Conservation (phyloP, 2,329 filamentous ascomycete species). For the Xylaria sp. region DNA sequence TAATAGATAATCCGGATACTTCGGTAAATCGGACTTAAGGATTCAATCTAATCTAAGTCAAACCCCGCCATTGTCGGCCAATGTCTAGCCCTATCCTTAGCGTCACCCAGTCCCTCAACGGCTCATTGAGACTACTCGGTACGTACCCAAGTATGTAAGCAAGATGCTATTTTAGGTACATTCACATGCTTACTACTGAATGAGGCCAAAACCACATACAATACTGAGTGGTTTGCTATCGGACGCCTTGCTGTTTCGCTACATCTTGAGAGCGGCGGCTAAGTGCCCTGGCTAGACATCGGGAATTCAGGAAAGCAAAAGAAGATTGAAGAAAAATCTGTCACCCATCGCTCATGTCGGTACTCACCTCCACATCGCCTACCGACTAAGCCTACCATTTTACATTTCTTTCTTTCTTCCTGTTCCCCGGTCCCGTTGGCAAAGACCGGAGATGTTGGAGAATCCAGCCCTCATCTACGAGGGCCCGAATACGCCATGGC, state of each 20-base stretch:
- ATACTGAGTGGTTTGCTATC: too few relatives aligned
- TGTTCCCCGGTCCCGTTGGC: background rate
- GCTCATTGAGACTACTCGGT: background rate
- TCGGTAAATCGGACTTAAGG: too few relatives aligned
- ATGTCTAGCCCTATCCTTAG: background rate
- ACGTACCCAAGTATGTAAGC: background rate
- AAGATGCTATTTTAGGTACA: background rate
- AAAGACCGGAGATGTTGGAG: slow-evolving; percentile 33
- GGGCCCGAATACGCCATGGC: slow-evolving; percentile 36
- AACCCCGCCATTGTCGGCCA: background rate
- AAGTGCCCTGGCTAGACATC: background rate
- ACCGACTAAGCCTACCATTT: background rate
- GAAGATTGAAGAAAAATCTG: background rate
- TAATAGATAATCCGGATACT: too few relatives aligned
- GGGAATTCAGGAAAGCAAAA: background rate
- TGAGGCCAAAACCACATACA: background rate
- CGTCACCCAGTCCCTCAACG: background rate
- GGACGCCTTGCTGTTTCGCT: too few relatives aligned
- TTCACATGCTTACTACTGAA: background rate
- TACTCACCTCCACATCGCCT: background rate
- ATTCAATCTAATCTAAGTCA: too few relatives aligned
- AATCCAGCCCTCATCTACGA: slow-evolving; percentile 49
- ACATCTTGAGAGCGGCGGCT: too few relatives aligned
- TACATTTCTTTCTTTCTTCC: background rate
- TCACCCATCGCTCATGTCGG: background rate